Conservation (phyloP, 306 rosid genomes). For the Hylodesmum podocarpum region DNA sequence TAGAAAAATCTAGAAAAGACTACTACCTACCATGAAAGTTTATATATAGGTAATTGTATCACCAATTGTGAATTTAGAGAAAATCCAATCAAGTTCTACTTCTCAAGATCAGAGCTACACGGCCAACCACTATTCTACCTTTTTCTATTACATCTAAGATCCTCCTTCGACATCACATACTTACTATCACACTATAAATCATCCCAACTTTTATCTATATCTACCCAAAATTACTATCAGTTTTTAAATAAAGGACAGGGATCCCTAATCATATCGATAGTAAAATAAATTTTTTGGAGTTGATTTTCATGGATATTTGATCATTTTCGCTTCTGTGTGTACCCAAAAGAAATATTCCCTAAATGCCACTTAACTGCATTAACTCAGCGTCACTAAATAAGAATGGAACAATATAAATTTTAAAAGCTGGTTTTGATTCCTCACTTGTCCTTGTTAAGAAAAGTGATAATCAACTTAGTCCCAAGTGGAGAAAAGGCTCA, state of each 20-base stretch:
- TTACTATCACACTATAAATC: too few species aligned
- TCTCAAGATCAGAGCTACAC: too few species aligned
- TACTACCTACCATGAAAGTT: too few species aligned
- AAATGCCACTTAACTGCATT: not conserved
- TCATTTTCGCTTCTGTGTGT: not conserved
- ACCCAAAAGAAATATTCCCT: not conserved
- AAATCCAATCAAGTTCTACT: too few species aligned
- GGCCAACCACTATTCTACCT: too few species aligned
- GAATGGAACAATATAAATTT: not conserved
- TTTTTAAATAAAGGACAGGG: not conserved
- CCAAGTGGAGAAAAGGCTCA: not conserved
- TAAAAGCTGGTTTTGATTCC: not conserved
- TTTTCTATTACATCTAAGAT: too few species aligned
- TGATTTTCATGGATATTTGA: conserved; percentile 1
- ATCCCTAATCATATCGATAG: not conserved
- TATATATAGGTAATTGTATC: too few species aligned
- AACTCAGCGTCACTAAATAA: not conserved
- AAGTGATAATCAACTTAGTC: not conserved
- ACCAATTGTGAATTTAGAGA: too few species aligned
- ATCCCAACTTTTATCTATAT: too few species aligned
- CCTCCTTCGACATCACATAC: too few species aligned
- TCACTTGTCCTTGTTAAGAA: not conserved
- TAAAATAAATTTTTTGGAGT: not conserved
- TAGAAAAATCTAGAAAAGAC: too few species aligned
- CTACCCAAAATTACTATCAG: too few species aligned